Percentiles rank a stretch among this genome's conserved stretches.
Conservation (phyloP, 345 rosid genomes). For the Brassica incana region DNA sequence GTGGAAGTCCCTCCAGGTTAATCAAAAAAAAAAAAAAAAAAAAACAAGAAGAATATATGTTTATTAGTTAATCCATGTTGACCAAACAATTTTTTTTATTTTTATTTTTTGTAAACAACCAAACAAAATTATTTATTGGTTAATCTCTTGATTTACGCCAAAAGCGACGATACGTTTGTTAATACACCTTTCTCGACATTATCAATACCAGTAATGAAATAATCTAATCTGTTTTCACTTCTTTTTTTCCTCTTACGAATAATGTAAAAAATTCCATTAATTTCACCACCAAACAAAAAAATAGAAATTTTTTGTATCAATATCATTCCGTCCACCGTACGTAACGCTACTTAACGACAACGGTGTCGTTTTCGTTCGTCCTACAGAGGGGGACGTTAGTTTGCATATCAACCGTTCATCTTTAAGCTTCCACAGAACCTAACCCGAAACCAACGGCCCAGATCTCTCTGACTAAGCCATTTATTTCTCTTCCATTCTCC, state of each 20-base stretch:
- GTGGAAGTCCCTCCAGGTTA: too few relatives aligned
- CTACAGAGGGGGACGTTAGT: conserved; percentile 5
- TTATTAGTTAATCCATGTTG: neutral
- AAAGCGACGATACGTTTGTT: conserved; percentile 13
- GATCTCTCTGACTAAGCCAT: conserved; percentile 34
- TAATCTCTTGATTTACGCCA: conserved; percentile 34
- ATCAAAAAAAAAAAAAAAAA: too few relatives aligned
- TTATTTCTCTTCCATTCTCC: neutral
- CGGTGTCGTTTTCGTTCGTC: conserved; percentile 30
- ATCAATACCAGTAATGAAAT: neutral
- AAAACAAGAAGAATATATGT: neutral
- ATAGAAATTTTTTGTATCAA: neutral
- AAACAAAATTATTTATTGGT: neutral
- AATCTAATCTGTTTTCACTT: neutral
- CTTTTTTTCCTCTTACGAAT: neutral
- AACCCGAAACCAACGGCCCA: conserved; percentile 33
- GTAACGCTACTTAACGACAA: conserved; percentile 36
- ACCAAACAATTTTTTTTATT: too few relatives aligned
- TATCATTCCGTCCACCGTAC: conserved; percentile 25
- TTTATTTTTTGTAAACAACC: neutral
- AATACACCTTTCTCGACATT: conserved; percentile 30
- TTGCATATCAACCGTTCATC: conserved; percentile 23
- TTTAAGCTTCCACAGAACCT: neutral
- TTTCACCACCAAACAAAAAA: neutral
- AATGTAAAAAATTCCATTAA: neutral